Evolutionary conservation across 129 eudicot genomes (phyloP).

Genomic region (Lactuca saligna): DNA sequence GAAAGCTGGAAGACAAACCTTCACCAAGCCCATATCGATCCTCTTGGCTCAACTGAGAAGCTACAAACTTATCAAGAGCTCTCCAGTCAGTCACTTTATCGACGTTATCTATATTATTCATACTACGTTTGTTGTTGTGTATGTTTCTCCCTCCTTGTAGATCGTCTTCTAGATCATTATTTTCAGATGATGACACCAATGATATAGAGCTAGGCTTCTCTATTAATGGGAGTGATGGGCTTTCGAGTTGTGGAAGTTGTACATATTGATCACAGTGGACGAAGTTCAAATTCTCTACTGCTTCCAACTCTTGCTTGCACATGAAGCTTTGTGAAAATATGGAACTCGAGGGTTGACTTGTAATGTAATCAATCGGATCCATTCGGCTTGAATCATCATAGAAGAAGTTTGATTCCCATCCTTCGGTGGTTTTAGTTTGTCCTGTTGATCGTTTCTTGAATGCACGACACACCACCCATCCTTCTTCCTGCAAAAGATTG

Average conservation of each 20-base stretch:
- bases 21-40: constrained; percentile 25
- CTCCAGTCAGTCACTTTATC: constrained; percentile 82
- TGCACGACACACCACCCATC: constrained; percentile 98
- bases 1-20: constrained; percentile 35
- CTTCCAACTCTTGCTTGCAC: constrained; percentile 75
- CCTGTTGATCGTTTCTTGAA: constrained; percentile 73
- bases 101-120: neutral
- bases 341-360: constrained; percentile 44
- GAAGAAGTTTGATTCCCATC: constrained; percentile 66
- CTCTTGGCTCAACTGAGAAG: constrained; percentile 90
- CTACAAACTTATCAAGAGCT: constrained; percentile 91
- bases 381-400: constrained; percentile 52
- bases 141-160: constrained; percentile 8
- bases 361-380: constrained; percentile 41
- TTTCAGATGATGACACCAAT: constrained; percentile 29
- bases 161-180: constrained; percentile 33
- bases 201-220: constrained; percentile 48
- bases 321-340: constrained; percentile 36
- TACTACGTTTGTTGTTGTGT: constrained; percentile 11
- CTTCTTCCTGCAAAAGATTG: constrained; percentile 66
- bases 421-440: constrained; percentile 53
- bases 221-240: constrained; percentile 58
- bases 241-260: constrained; percentile 85
- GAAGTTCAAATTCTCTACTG: constrained; percentile 40
- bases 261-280: constrained; percentile 48